phyloP scores from a whole-genome alignment of 495 filamentous ascomycete genomes.

The Aspergillus panamensis region DNA sequence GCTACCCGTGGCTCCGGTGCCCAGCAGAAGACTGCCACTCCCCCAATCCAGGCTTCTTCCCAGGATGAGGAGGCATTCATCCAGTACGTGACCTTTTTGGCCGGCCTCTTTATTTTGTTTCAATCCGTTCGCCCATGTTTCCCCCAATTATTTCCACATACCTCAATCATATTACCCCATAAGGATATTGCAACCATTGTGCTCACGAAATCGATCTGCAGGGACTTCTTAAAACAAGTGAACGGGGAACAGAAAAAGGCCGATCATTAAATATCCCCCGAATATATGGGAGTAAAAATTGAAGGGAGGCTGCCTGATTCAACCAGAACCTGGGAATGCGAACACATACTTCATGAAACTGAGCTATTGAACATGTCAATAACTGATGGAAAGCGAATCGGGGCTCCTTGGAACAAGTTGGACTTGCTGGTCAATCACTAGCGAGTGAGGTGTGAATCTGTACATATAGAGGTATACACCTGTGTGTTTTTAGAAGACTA shows the following conservation, averaged over 20 bases:
- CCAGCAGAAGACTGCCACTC: constrained; percentile 54
- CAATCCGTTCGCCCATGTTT: too few species aligned
- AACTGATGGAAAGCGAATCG: constrained; percentile 8
- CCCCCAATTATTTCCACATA: too few species aligned
- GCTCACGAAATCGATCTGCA: constrained; percentile 27
- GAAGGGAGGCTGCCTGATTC: constrained; percentile 6
- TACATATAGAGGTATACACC: constrained; percentile 48
- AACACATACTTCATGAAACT: background rate
- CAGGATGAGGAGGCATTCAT: constrained; percentile 97
- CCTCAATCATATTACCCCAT: background rate
- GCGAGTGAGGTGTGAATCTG: constrained; percentile 28
- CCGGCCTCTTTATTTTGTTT: too few species aligned
- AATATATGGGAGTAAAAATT: constrained; percentile 7
- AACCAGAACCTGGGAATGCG: background rate
- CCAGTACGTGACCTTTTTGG: constrained; percentile 60
- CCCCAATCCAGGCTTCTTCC: constrained; percentile 81
- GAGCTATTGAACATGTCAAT: constrained; percentile 1
- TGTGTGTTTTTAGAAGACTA: constrained; percentile 28
- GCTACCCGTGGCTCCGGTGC: constrained; percentile 55
- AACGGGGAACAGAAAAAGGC: constrained; percentile 67
- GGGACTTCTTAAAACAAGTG: constrained; percentile 75
- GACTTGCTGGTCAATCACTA: constrained; percentile 7
- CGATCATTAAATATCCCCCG: constrained; percentile 50
- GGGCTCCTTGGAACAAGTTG: constrained; percentile 9
- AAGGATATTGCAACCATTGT: background rate